Evolutionary conservation across 768 basidiomycete genomes (phyloP), one percentile per base, ranked within the genome.

Genomic region (Pleurotus ostreatus): DNA sequence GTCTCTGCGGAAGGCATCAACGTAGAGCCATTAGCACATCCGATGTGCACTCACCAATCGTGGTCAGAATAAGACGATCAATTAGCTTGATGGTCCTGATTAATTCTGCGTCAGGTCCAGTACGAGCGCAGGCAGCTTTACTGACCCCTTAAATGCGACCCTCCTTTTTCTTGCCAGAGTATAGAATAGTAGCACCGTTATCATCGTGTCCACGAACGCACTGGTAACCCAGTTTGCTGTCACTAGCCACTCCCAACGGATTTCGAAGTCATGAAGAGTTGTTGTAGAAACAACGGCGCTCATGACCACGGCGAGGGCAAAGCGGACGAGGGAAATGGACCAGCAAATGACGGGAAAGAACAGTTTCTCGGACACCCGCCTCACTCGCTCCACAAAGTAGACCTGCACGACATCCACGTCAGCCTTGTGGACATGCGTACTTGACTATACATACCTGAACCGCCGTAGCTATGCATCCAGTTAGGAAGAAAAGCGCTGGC

Each of bases 381-480:
- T 62, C 2, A 71, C 60, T 2, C 73, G 67, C 5, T 65, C 54
- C 6, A 67, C 61, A 52, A 72, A 73, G 63, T 71, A 74, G 5
- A 44, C 20, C 41, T 44, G 41, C 41, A 22, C 7, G 30, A 8
- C 30, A 34, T 34, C 9, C 30, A 34, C 7, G 30, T 34, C 9
- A 34, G 30, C 2, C 30, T 9, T 9, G 30, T 11, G 30, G 8
- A 34, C 11, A 34, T 3, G 30, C 30, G 30, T 11, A 34, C 3
- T 34, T 34, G 59, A 49, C 18, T 52, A 30, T 46, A 46, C 30
- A 60, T 59, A 69, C 66, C 58, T 73, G 69, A 9, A 68, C 66
- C 16, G 63, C 57, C 12, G 68, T 54, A 5, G 69, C 70, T 12
- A 73, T 68, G 3, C 62, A 34, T 3, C 65, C 68, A 22, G 69